A percentile compares a stretch with the other conserved stretches of the same genome.
These are phyloP conservation scores for Backusella parvicylindrica DNA, from an alignment of 192 early-diverging fungal genomes.

Conservation along the genomic window DNA sequence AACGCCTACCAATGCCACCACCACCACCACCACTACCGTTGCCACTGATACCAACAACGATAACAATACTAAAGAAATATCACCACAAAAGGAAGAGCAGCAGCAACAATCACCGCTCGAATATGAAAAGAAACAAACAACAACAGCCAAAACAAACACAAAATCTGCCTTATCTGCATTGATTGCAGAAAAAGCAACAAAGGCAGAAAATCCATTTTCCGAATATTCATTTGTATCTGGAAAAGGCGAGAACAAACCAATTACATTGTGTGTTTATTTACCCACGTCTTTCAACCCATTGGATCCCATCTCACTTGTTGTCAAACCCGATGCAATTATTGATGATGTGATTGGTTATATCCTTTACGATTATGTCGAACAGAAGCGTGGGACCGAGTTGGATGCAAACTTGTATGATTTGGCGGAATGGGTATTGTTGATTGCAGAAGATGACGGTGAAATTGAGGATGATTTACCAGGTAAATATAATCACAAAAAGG, in stretches of 20 bases:
- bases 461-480: constrained; percentile 97
- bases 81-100: background rate
- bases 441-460: constrained; percentile 93
- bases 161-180: constrained; percentile 55
- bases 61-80: background rate
- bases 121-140: background rate
- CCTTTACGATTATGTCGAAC: constrained; percentile 84
- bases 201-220: constrained; percentile 63
- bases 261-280: constrained; percentile 64
- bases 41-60: background rate
- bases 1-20: background rate
- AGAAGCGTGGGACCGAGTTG: constrained; percentile 59
- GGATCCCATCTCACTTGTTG: constrained; percentile 59
- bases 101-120: too few species aligned
- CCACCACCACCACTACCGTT: background rate
- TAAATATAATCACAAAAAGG: too few species aligned
- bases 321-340: constrained; percentile 78
- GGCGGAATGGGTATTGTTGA: constrained; percentile 82
- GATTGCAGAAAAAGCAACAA: constrained; percentile 57
- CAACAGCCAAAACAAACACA: background rate
- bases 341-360: constrained; percentile 94
- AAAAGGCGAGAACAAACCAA: constrained; percentile 52
- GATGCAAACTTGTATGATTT: constrained; percentile 62
- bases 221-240: constrained; percentile 65
- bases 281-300: constrained; percentile 43